phyloP scores from a whole-genome alignment of 164 flowering plant genomes.

The Nymphaea thermarum region DNA sequence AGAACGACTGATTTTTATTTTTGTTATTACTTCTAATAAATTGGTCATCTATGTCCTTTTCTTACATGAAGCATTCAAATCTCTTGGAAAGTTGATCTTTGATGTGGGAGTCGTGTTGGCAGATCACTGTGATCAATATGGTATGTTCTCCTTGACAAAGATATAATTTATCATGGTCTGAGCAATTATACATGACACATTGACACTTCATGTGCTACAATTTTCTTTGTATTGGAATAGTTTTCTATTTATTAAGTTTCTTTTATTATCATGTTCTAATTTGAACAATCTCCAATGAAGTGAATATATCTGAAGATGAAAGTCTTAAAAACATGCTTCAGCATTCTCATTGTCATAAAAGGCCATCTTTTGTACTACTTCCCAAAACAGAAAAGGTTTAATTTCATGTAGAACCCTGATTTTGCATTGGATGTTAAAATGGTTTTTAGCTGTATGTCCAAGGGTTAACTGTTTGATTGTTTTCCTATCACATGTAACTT shows the following conservation, averaged over 20 bases:
- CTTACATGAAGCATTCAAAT: conserved; percentile 61
- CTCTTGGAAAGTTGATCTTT: conserved; percentile 83
- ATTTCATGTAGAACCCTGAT: neutral
- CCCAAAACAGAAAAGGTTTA: conserved; percentile 54
- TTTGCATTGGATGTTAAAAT: too few relatives aligned
- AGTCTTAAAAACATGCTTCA: conserved; percentile 58
- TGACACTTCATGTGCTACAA: too few relatives aligned
- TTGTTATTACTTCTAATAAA: too few relatives aligned
- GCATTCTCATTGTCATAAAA: conserved; percentile 87
- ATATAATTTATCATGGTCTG: too few relatives aligned
- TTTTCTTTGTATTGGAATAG: too few relatives aligned
- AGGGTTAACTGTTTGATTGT: too few relatives aligned
- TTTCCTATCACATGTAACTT: too few relatives aligned
- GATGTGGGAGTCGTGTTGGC: conserved; percentile 89
- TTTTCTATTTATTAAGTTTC: too few relatives aligned
- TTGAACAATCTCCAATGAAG: conserved; percentile 40
- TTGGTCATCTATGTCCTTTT: too few relatives aligned
- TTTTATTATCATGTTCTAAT: neutral
- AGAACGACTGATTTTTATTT: too few relatives aligned
- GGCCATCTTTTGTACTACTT: conserved; percentile 91
- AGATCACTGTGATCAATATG: conserved; percentile 86
- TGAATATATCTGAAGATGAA: conserved; percentile 24
- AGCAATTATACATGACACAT: too few relatives aligned
- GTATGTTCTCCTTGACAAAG: conserved; percentile 19
- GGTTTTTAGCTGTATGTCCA: too few relatives aligned